These are phyloP conservation scores for Daedaleopsis sinensis DNA, from an alignment of 768 basidiomycete genomes.

Conservation along the genomic window DNA sequence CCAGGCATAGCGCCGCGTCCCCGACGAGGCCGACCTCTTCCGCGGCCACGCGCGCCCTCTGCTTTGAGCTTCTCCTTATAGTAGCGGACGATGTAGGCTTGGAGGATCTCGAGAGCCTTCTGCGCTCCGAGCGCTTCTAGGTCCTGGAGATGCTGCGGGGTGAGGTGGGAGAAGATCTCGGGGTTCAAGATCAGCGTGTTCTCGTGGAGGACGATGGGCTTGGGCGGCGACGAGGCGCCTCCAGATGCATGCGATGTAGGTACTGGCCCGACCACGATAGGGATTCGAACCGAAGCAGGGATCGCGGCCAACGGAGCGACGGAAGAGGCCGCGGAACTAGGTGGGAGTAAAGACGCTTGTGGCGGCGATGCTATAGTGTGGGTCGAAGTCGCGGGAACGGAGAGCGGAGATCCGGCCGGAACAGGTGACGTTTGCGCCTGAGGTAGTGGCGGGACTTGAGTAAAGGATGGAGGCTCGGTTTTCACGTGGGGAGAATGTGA, in stretches of 20 bases:
- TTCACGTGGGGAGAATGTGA: slow-evolving; percentile 23
- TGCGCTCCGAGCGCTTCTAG: slow-evolving; percentile 82
- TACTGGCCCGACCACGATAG: slow-evolving; percentile 76
- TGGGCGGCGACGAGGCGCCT: slow-evolving; percentile 34
- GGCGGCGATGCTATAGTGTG: not conserved
- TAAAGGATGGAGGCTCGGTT: slow-evolving; percentile 21
- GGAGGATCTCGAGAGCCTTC: slow-evolving; percentile 79
- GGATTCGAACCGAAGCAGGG: slow-evolving; percentile 59
- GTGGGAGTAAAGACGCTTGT: slow-evolving; percentile 27
- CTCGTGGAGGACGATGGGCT: slow-evolving; percentile 82
- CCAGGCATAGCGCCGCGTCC: slow-evolving; percentile 38
- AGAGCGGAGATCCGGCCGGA: slow-evolving; percentile 9
- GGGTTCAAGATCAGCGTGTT: slow-evolving; percentile 86
- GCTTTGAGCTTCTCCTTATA: slow-evolving; percentile 72
- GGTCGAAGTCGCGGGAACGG: slow-evolving; percentile 2
- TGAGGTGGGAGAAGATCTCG: slow-evolving; percentile 77
- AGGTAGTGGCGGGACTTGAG: slow-evolving; percentile 14
- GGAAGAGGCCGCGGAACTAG: slow-evolving; percentile 21
- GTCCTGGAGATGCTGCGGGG: slow-evolving; percentile 70
- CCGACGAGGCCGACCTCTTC: slow-evolving; percentile 44
- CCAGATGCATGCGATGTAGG: slow-evolving; percentile 53
- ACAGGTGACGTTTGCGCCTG: slow-evolving; percentile 9
- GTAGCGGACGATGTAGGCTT: slow-evolving; percentile 82
- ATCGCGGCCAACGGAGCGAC: slow-evolving; percentile 32
- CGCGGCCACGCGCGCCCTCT: slow-evolving; percentile 37